Evolutionary conservation across 2,329 filamentous ascomycete genomes (phyloP).

Genomic region (Trichothecium sympodiale): DNA sequence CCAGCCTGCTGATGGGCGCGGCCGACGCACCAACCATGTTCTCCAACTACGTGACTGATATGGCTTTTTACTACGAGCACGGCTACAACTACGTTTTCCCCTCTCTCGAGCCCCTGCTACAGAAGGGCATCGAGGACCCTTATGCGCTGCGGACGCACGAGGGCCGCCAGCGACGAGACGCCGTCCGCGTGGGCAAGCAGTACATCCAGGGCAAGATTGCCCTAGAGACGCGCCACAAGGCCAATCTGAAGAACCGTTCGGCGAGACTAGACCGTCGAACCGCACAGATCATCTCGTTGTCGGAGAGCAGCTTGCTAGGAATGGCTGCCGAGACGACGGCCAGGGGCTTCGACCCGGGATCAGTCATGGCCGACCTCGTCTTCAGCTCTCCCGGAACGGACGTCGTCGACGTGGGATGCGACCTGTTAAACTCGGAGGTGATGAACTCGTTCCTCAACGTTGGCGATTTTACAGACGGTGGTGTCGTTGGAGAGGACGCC

Average conservation of each 20-base stretch:
- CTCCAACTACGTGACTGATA: conserved; percentile 13
- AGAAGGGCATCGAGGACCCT: conserved; percentile 7
- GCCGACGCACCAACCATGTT: conserved; percentile 10
- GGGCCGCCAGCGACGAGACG: conserved; percentile 8
- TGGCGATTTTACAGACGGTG: conserved; percentile 8
- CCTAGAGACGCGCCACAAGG: conserved; percentile 6
- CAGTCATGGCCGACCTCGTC: conserved; percentile 11
- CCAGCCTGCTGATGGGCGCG: conserved; percentile 9
- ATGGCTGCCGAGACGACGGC: conserved; percentile 10
- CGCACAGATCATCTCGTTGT: conserved; percentile 9
- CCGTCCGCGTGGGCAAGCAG: conserved; percentile 7
- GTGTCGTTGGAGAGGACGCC: conserved; percentile 10
- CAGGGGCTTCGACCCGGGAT: conserved; percentile 10
- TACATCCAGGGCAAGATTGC: conserved; percentile 10
- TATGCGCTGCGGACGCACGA: conserved; percentile 8
- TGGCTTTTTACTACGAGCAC: conserved; percentile 13
- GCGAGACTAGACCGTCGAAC: conserved; percentile 7
- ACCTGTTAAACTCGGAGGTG: conserved; percentile 11
- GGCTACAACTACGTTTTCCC: conserved; percentile 12
- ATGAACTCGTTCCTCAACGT: conserved; percentile 12
- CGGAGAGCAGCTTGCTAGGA: conserved; percentile 11
- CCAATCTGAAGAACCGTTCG: conserved; percentile 4
- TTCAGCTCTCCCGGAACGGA: conserved; percentile 11
- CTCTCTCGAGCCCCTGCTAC: conserved; percentile 7
- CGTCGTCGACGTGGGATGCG: conserved; percentile 11